Percentiles rank a stretch among this genome's conserved stretches.
phyloP scores from a whole-genome alignment of 148 eudicot species.

The Heliamphora exappendiculata region DNA sequence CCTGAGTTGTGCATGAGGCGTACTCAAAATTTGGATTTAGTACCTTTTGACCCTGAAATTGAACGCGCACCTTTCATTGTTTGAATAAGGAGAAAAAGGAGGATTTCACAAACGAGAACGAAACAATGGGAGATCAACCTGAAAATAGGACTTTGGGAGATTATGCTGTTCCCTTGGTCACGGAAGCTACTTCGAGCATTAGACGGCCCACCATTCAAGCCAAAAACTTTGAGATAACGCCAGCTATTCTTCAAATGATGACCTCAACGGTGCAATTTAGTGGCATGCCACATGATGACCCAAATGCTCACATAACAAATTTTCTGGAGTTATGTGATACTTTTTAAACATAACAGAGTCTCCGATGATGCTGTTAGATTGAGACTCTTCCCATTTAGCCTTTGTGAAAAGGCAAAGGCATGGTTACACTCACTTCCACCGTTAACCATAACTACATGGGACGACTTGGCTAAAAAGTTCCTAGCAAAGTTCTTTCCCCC shows the following conservation, averaged over 20 bases:
- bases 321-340: background rate
- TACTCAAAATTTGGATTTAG: background rate
- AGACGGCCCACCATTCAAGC: background rate
- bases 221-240: background rate
- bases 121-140: background rate
- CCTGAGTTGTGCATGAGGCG: background rate
- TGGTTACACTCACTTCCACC: background rate
- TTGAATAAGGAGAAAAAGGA: background rate
- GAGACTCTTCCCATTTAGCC: background rate
- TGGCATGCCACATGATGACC: background rate
- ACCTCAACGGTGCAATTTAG: background rate
- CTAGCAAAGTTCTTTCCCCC: background rate
- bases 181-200: background rate
- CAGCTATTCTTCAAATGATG: background rate
- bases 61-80: background rate
- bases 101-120: background rate
- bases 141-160: background rate
- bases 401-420: background rate
- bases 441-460: background rate
- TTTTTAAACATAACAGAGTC: background rate
- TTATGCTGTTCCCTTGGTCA: background rate
- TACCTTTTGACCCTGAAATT: background rate
- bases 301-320: background rate
- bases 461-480: background rate
- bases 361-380: background rate